A percentile compares a stretch with the other conserved stretches of the same genome.
Evolutionary conservation across 2,329 filamentous ascomycete species (phyloP).

Genomic region (Trichoderma arundinaceum): DNA sequence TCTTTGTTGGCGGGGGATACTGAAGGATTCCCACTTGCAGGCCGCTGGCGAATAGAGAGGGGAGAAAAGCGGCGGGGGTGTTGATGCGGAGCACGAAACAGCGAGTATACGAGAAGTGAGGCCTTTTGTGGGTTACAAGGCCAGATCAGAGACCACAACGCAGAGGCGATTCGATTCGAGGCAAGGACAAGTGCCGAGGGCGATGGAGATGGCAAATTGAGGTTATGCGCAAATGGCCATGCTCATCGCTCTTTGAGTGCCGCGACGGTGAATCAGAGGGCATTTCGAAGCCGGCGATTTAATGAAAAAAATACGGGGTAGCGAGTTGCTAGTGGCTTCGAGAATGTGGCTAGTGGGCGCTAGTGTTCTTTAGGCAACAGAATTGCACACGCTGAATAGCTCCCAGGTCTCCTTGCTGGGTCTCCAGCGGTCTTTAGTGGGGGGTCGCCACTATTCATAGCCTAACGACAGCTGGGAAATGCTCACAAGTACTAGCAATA

Average conservation of each 20-base stretch:
- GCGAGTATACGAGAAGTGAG: neutral
- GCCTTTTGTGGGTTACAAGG: neutral
- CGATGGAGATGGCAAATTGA: neutral
- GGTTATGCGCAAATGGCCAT: neutral
- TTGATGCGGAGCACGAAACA: neutral
- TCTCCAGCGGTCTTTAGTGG: too few species aligned
- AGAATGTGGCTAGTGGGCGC: conserved; percentile 15
- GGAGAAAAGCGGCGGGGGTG: neutral
- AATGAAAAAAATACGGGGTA: conserved; percentile 20
- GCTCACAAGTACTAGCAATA: neutral
- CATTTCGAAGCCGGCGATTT: conserved; percentile 1
- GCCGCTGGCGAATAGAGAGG: neutral
- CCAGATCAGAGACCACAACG: neutral
- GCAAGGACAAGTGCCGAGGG: neutral
- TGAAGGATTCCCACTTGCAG: conserved; percentile 4
- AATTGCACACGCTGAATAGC: too few species aligned
- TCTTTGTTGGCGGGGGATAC: conserved; percentile 7
- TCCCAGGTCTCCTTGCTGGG: too few species aligned
- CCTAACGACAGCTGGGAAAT: neutral
- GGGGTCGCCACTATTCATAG: neutral
- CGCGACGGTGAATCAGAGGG: conserved; percentile 1
- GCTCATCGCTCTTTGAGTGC: neutral
- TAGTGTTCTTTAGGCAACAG: neutral
- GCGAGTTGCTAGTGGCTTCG: conserved; percentile 19
- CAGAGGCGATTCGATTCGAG: neutral